These are phyloP conservation scores for Hanseniaspora lachancei DNA, from an alignment of 805 yeast genomes.

Conservation along the genomic window DNA sequence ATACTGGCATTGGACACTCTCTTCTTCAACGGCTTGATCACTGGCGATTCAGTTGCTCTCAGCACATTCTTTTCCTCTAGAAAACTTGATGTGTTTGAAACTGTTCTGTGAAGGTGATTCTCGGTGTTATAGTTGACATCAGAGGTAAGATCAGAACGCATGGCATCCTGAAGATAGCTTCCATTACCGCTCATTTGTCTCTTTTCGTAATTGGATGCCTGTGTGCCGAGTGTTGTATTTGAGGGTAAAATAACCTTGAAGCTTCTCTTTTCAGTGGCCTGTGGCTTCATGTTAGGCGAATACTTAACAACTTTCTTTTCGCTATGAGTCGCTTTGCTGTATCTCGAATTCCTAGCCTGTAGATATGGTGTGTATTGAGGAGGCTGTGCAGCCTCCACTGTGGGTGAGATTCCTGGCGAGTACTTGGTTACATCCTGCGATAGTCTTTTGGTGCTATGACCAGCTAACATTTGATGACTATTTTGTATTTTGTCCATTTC, in stretches of 20 bases:
- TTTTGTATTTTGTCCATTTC: neutral
- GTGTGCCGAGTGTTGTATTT: neutral
- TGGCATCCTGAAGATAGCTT: neutral
- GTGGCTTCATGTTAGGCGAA: slow-evolving; percentile 10
- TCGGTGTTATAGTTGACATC: neutral
- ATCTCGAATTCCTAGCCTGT: slow-evolving; percentile 8
- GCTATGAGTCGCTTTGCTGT: neutral
- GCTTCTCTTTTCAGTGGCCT: neutral
- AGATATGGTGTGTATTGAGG: slow-evolving; percentile 11
- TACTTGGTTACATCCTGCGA: neutral
- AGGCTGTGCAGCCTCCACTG: slow-evolving; percentile 9
- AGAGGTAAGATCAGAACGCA: neutral
- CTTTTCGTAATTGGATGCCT: neutral
- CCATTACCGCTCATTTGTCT: neutral
- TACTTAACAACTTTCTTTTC: slow-evolving; percentile 6
- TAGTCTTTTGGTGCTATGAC: neutral
- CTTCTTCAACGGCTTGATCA: slow-evolving; percentile 10
- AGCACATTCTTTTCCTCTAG: slow-evolving; percentile 1
- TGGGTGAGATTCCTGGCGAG: slow-evolving; percentile 10
- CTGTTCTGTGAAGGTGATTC: neutral
- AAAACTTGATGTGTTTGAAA: neutral
- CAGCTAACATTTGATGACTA: neutral
- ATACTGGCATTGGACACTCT: neutral
- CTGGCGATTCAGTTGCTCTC: slow-evolving; percentile 13
- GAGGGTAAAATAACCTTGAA: slow-evolving; percentile 9